Evolutionary conservation across 805 yeast species (phyloP), one percentile per base, ranked within the genome.

Genomic region (Kurtzmaniella cleridarum): DNA sequence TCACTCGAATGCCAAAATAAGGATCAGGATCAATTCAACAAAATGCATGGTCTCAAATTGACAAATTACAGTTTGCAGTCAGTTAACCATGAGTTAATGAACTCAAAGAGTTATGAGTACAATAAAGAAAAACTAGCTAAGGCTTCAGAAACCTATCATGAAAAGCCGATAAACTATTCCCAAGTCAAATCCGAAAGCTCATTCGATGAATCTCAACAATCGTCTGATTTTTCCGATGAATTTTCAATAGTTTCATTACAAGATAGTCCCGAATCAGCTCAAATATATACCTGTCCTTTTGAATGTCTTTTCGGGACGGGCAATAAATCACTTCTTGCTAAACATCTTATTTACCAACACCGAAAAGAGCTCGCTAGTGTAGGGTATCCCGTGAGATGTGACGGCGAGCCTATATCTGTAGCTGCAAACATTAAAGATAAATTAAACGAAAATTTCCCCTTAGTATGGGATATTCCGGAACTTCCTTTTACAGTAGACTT

Each of bases 251-350:
- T 15, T 14, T 14, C 20, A 7, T 8, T 15, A 4, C 24, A 20
- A 35, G 8, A 35, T 11, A 16, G 32, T 13, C n/a, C 15, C 10
- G 14, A 17, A 27, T 20, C 24, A 27, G 26, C 27, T 35, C 15
- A 24, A 32, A 30, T 38, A 2, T 55, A 44, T 34, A n/a, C 40
- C 11, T 62, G 67, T 41, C 55, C 59, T 7, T 53, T 62, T 36
- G 41, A 41, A 3, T 62, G 67, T 41, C 38, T 41, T 23, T 59
- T 57, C 32, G 51, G 61, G 27, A 59, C 63, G 1, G 64, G 62
- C 0, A 59, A 60, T 38, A 54, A 49, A 30, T 24, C 37, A 3
- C 30, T 56, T 33, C 60, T 55, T 45, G 50, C 52, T 38, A 42
- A 41, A 11, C 67, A 62, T 41, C 38, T 62, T 11, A 34, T 60